Evolutionary conservation across 1,284 basidiomycete species (phyloP), one percentile per base, ranked within the genome.

Genomic region (Chondrostereum purpureum): DNA sequence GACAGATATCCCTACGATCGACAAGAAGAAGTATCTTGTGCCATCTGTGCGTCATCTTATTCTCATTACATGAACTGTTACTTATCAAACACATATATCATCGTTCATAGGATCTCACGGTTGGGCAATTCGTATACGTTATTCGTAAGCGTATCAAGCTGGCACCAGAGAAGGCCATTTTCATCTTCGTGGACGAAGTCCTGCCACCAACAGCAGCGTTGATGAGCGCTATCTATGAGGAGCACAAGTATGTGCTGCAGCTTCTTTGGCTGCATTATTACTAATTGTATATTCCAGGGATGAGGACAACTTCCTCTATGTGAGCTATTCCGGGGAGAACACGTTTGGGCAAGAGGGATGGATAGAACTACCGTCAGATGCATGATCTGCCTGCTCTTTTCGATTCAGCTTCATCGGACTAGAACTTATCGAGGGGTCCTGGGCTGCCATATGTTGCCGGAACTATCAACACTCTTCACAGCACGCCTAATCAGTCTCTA

Each of bases 11-110:
- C 92, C 94, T 0, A 95, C 93, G 16, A 98, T 99, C 61, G 96
- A 99, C 78, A 99, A 99, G 90, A 99, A 99, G 89, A 99, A 99
- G 77, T 99, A 99, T 59, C 77, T 99, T 39, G 96, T 99, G 3
- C 96, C 96, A 44, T 95, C 93, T 44, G 92, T 94, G 59, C 55
- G 81, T 64, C 5, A 8, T 37, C 10, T 10, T 14, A 19, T 24
- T 24, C 18, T 23, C 20, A 23, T 42, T 36, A n/a, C 21, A 3
- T 22, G 11, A 14, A 36, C 13, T 13, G 4, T 16, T n/a, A n/a
- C n/a, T n/a, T n/a, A n/a, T n/a, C n/a, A n/a, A n/a, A n/a, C n/a
- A 21, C 18, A 37, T 16, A 23, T n/a, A n/a, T 35, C 14, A 5
- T 27, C 27, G 12, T 44, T 39, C 34, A 38, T 60, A 96, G 89